Conservation (phyloP, 805 yeast genomes). For the Hemisphaericaspora nanyangensis region DNA sequence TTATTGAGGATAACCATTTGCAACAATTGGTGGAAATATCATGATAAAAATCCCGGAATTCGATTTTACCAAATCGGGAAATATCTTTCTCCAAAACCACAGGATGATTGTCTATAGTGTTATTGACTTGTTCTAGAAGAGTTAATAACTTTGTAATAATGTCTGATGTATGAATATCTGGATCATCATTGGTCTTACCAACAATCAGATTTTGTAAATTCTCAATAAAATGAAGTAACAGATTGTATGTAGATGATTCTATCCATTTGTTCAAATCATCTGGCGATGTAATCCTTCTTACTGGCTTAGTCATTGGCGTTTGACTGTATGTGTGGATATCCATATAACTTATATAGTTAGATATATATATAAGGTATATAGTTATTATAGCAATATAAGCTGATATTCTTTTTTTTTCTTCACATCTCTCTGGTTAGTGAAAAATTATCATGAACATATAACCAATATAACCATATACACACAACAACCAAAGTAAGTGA, state of each 20-base stretch:
- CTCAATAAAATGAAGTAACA: constrained; percentile 51
- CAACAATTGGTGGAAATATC: constrained; percentile 34
- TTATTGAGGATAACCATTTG: constrained; percentile 15
- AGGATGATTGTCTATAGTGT: constrained; percentile 54
- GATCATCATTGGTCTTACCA: constrained; percentile 55
- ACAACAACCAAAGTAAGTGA: too few species aligned
- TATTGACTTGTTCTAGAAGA: constrained; percentile 42
- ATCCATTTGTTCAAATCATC: constrained; percentile 65
- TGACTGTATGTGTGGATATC: too few species aligned
- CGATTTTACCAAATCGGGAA: constrained; percentile 88
- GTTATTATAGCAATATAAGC: too few species aligned
- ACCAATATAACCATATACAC: too few species aligned
- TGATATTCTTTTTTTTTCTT: too few species aligned
- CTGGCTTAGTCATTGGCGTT: constrained; percentile 11
- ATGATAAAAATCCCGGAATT: constrained; percentile 81
- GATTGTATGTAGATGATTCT: constrained; percentile 45
- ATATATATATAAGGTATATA: too few species aligned
- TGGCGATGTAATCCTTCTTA: constrained; percentile 44
- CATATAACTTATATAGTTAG: too few species aligned
- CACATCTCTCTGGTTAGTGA: too few species aligned
- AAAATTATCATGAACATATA: too few species aligned
- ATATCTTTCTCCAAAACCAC: constrained; percentile 57
- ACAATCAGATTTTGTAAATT: constrained; percentile 59
- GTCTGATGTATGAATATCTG: constrained; percentile 33
- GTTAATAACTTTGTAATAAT: constrained; percentile 29